Conservation (phyloP, 306 rosid species). For the Vicia faba region DNA sequence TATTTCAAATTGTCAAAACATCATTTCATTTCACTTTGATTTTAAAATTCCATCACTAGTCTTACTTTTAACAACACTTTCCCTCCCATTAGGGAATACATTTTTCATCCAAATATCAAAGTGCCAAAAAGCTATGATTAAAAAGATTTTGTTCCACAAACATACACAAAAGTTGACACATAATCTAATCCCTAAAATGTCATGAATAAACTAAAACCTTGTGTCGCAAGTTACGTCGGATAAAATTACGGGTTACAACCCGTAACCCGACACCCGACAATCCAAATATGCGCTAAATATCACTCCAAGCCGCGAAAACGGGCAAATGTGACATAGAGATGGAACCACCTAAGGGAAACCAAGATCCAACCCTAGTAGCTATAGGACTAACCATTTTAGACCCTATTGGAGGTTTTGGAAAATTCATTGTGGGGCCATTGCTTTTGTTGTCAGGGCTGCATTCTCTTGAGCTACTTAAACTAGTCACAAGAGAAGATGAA, state of each 20-base stretch:
- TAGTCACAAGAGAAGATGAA: constrained; percentile 68
- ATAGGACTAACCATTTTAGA: constrained; percentile 45
- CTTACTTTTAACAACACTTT: constrained; percentile 27
- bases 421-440: constrained; percentile 43
- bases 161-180: constrained; percentile 44
- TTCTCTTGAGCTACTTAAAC: constrained; percentile 80
- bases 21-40: constrained; percentile 36
- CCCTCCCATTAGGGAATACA: constrained; percentile 38
- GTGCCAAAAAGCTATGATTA: constrained; percentile 50
- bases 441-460: constrained; percentile 64
- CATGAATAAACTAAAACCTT: too few species aligned
- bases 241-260: background rate
- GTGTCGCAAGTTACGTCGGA: too few species aligned
- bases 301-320: constrained; percentile 79
- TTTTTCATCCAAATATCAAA: constrained; percentile 31
- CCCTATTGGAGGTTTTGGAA: constrained; percentile 56
- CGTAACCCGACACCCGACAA: too few species aligned
- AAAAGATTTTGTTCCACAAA: constrained; percentile 48
- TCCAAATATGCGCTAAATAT: constrained; percentile 35
- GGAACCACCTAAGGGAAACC: constrained; percentile 53
- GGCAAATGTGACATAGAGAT: constrained; percentile 71
- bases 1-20: constrained; percentile 44
- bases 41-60: constrained; percentile 44
- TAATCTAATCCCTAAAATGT: constrained; percentile 35
- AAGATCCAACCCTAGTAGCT: constrained; percentile 45